Percentiles rank a stretch among this genome's conserved stretches.
Conservation (phyloP, 306 rosid species). For the Quercus berberidifolia region DNA sequence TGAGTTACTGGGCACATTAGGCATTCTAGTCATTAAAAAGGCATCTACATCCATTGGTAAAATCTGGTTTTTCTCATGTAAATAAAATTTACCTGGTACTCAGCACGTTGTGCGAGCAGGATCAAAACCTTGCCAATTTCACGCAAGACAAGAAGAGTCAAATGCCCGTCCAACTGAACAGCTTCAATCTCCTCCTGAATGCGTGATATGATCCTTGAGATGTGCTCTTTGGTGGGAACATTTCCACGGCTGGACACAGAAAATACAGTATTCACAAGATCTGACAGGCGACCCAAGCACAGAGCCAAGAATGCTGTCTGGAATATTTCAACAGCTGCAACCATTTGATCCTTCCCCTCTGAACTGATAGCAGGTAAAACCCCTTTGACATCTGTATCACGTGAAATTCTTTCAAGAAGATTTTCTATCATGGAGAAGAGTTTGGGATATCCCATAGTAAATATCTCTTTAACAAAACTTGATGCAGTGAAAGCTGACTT, state of each 20-base stretch:
- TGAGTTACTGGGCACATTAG: no score
- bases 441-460: slow-evolving; percentile 93
- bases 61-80: not conserved
- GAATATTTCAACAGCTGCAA: slow-evolving; percentile 85
- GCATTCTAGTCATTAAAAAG: not conserved
- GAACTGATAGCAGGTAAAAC: slow-evolving; percentile 85
- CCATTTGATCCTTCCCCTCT: slow-evolving; percentile 71
- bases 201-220: slow-evolving; percentile 70
- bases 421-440: slow-evolving; percentile 88
- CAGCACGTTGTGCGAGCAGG: slow-evolving; percentile 80
- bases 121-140: slow-evolving; percentile 94
- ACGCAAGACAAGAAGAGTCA: slow-evolving; percentile 94
- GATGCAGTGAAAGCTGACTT: slow-evolving; percentile 97
- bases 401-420: slow-evolving; percentile 92
- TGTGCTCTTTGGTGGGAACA: slow-evolving; percentile 93
- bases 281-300: slow-evolving; percentile 92
- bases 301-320: slow-evolving; percentile 87
- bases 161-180: slow-evolving; percentile 88
- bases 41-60: not conserved
- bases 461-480: slow-evolving; percentile 92
- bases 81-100: slow-evolving; percentile 67
- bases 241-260: slow-evolving; percentile 94
- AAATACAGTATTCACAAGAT: slow-evolving; percentile 86
- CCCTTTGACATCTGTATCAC: slow-evolving; percentile 90
- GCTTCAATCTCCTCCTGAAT: slow-evolving; percentile 95